Evolutionary conservation across 768 basidiomycete genomes (phyloP).

Genomic region (Pleurotus salmoneostramineus): DNA sequence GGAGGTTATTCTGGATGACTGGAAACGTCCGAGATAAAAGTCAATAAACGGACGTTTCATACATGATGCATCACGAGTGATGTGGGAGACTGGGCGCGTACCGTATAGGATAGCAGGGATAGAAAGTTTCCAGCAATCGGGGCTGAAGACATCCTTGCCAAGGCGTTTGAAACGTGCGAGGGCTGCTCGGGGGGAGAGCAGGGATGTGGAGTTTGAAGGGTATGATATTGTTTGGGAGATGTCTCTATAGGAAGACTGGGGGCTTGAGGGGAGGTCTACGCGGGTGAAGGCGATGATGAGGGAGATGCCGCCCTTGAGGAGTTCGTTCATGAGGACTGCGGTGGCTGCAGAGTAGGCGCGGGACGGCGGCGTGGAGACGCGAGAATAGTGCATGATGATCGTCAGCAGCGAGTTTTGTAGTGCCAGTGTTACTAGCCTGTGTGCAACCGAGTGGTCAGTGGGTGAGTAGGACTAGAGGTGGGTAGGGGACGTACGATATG

Average conservation of each 20-base stretch:
- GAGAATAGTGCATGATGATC: constrained; percentile 96
- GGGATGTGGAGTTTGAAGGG: constrained; percentile 11
- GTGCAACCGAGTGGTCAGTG: not conserved
- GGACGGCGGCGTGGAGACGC: constrained; percentile 73
- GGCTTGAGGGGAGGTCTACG: constrained; percentile 33
- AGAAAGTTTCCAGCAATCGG: constrained; percentile 96
- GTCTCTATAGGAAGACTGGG: constrained; percentile 19
- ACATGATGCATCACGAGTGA: not conserved
- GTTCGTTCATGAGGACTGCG: constrained; percentile 91
- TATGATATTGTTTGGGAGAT: not conserved
- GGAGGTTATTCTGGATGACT: constrained; percentile 94
- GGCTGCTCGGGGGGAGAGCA: constrained; percentile 25
- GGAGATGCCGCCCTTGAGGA: constrained; percentile 89
- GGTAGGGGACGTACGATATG: constrained; percentile 54
- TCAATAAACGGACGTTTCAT: not conserved
- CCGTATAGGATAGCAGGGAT: constrained; percentile 95
- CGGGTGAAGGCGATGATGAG: constrained; percentile 76
- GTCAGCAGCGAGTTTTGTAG: constrained; percentile 90
- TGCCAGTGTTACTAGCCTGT: constrained; percentile 77
- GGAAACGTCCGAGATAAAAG: constrained; percentile 7
- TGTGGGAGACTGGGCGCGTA: constrained; percentile 19
- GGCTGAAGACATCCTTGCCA: constrained; percentile 71
- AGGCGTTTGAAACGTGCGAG: constrained; percentile 50
- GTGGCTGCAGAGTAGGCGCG: constrained; percentile 88
- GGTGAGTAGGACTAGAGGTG: not conserved